Evolutionary conservation across 2,329 filamentous ascomycete genomes (phyloP), one percentile per base, ranked within the genome.

Genomic region (Colletotrichum graminicola): DNA sequence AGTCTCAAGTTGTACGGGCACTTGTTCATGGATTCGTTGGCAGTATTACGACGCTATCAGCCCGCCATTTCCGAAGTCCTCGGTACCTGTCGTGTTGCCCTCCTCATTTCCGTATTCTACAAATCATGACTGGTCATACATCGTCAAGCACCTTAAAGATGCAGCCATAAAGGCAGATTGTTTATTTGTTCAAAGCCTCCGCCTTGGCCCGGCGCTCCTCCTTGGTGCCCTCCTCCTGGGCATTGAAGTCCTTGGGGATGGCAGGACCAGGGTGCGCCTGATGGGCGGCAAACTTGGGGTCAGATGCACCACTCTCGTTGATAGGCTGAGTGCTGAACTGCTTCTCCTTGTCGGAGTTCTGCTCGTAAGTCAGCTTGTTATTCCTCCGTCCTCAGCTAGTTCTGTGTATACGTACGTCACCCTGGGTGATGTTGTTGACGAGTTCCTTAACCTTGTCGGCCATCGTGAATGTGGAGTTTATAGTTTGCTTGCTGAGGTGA

Each of bases 151-250:
- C 45, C 62, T 16, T 47, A 18, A 45, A 54, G 62, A 49, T 62
- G 29, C 41, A 41, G 52, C 52, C 21, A 34, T 29, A 34, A 32
- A 11, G 49, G 32, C 49, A 34, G 54, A 16, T 29, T 56, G 51
- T 71, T 67, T 80, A 82, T 78, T 92, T 89, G 84, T 93, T 93
- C 80, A 94, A 76, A 76, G 88, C 89, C 78, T 90, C 83, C 72
- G 89, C 90, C 79, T 89, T 90, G 16, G 87, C 89, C 76, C 86
- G 83, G 65, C 91, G 87, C 77, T 94, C 92, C 79, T 92, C 91
- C 81, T 91, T 92, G 70, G 87, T 89, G 21, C 89, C 90, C 82
- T 91, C 88, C 78, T 87, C 79, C 62, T 86, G 78, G 43, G 81
- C 80, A 21, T 85, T 85, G 82, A 90, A 85, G 72, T 86, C 83